Evolutionary conservation across 73 alveolate species (phyloP), one percentile per base, ranked within the genome.

Genomic region (Paramecium tetraurelia): DNA sequence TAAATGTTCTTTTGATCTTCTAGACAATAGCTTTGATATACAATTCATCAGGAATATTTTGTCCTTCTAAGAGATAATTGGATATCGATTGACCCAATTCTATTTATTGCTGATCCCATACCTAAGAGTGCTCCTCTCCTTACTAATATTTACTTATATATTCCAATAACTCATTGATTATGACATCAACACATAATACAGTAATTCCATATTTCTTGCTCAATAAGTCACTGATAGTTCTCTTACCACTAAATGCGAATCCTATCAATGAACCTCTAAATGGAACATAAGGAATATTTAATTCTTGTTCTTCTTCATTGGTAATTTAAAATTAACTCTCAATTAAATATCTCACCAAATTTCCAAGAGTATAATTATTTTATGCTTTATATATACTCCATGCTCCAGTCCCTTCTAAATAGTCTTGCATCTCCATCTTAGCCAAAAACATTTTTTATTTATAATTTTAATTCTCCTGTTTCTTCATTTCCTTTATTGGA

Each of bases 231-330:
- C 99, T 96, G 53, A 96, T 96, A 16, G 99, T 93, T 85, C 93
- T 97, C 92, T 96, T 98, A 7, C 99, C 99, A 27, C 99, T 93
- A 92, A 97, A 95, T 8, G 99, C 97, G 77, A 93, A 96, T 3
- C 99, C 99, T 1, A 98, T 85, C 33, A 98, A 57, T 63, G 97
- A 93, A 3, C 98, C 84, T 89, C 97, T 97, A 68, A 97, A 86
- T 31, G 98, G 98, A 1, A 97, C 86, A 48, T 53, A 85, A 58
- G 90, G 95, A 12, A 75, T 76, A 76, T 70, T 68, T 33, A 41
- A 24, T 63, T 43, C 33, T 31, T 59, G 18, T 14, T 59, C 22
- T 12, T 46, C 31, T 21, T 46, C 6, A 38, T 18, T 84, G 3
- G 24, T 86, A 40, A 38, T 83, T 27, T 44, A 24, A 20, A 76